Evolutionary conservation across 2,329 filamentous ascomycete genomes (phyloP).

Genomic region (Pseudopyricularia cyperi): DNA sequence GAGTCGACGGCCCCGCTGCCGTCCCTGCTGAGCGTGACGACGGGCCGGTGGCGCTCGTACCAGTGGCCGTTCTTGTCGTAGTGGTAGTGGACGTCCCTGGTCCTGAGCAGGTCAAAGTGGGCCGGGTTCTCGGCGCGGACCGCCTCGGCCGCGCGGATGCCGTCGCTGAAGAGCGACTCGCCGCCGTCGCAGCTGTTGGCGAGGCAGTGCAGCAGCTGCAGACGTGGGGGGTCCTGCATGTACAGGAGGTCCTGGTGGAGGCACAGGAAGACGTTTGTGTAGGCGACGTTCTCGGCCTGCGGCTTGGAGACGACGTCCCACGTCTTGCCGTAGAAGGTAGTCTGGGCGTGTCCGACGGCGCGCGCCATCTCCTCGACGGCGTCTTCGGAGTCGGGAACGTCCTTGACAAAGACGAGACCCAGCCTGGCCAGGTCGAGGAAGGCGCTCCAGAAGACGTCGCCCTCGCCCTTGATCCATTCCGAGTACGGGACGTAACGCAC

Average conservation of each 20-base stretch:
- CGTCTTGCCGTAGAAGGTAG: slow-evolving; percentile 82
- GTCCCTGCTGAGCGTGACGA: slow-evolving; percentile 26
- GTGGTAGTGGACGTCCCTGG: slow-evolving; percentile 49
- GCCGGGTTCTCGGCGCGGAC: slow-evolving; percentile 20
- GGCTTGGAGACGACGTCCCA: slow-evolving; percentile 82
- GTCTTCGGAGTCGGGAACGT: slow-evolving; percentile 55
- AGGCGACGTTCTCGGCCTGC: slow-evolving; percentile 80
- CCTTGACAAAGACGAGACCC: slow-evolving; percentile 66
- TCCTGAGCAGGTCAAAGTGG: slow-evolving; percentile 46
- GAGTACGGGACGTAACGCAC: slow-evolving; percentile 46
- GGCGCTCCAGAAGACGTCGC: slow-evolving; percentile 43
- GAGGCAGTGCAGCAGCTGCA: slow-evolving; percentile 84
- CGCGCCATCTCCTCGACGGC: slow-evolving; percentile 56
- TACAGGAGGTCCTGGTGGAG: slow-evolving; percentile 94
- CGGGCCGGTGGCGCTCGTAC: slow-evolving; percentile 45
- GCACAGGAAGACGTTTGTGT: slow-evolving; percentile 69
- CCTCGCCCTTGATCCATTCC: slow-evolving; percentile 51
- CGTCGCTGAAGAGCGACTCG: slow-evolving; percentile 76
- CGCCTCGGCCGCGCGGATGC: slow-evolving; percentile 43
- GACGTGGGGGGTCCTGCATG: slow-evolving; percentile 61
- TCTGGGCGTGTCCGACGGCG: slow-evolving; percentile 64
- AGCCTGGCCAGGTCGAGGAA: slow-evolving; percentile 49
- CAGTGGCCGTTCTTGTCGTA: slow-evolving; percentile 54
- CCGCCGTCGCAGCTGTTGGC: slow-evolving; percentile 69
- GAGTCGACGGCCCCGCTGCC: slow-evolving; percentile 13